phyloP scores from a whole-genome alignment of 345 rosid genomes.

The Ceriops tagal region DNA sequence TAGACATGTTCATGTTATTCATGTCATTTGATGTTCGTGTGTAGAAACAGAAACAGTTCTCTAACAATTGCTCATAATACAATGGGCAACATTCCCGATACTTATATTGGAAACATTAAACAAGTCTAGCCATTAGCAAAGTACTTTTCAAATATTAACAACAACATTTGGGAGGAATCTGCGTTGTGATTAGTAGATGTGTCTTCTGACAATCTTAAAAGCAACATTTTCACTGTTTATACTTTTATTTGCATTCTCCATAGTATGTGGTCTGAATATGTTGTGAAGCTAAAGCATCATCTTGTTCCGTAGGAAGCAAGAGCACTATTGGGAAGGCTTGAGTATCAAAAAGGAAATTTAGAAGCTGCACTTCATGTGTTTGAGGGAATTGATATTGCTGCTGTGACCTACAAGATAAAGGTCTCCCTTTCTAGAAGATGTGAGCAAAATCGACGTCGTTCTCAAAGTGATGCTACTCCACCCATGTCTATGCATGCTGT shows the following conservation, averaged over 20 bases:
- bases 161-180: too few species aligned
- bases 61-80: too few species aligned
- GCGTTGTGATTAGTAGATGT: too few species aligned
- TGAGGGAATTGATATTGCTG: slow-evolving; percentile 78
- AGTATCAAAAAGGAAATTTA: slow-evolving; percentile 76
- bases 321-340: slow-evolving; percentile 78
- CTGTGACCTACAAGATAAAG: slow-evolving; percentile 64
- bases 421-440: slow-evolving; percentile 41
- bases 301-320: slow-evolving; percentile 59
- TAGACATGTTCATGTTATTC: too few species aligned
- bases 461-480: slow-evolving; percentile 39
- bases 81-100: too few species aligned
- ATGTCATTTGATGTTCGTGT: too few species aligned
- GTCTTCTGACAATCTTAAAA: too few species aligned
- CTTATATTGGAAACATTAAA: too few species aligned
- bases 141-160: too few species aligned
- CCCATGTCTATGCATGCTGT: slow-evolving; percentile 71
- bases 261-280: slow-evolving; percentile 2
- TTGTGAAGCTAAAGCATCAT: slow-evolving; percentile 8
- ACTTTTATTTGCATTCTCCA: not conserved
- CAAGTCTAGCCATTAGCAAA: too few species aligned
- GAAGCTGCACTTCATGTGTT: slow-evolving; percentile 80
- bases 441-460: slow-evolving; percentile 46
- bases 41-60: too few species aligned
- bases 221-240: not conserved